Evolutionary conservation across 192 early-diverging fungal genomes (phyloP), one percentile per base, ranked within the genome.

Genomic region (Backusella psychrophila): DNA sequence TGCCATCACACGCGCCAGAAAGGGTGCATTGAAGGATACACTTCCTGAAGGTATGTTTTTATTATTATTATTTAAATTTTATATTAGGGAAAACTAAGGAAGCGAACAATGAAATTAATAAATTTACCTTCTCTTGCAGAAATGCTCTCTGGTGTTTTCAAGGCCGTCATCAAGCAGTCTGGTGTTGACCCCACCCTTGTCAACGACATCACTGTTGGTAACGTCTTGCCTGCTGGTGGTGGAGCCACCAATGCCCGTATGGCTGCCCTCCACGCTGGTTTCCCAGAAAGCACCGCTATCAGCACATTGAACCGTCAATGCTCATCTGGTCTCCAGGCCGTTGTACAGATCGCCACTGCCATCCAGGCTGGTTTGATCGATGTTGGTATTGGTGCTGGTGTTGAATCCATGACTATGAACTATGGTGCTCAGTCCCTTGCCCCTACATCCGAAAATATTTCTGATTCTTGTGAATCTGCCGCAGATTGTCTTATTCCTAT

Each of bases 11-110:
- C 93, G 94, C 74, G 96, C 93, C n/a, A 91, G 93, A 81, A 95
- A 94, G 86, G 97, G 97, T 68, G 90, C 85, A 23, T 96, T 98
- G 92, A 95, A 93, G 84, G 97, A 97, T 78, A 93, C 94, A 66
- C 91, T 94, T 29, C 91, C 93, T 52, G 87, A 88, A 76, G 90
- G 75, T 75, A 69, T 21, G 2, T 23, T 59, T 59, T 26, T 29
- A 9, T 26, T 59, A 9, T 26, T 59, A 21, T n/a, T 53, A 9
- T 53, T 53, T 29, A 11, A 56, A 53, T 39, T 39, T 39, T 39
- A 39, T 39, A 39, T 21, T 7, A 59, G 23, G 3, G 3, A 26
- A 59, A 9, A 12, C n/a, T 0, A 56, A 21, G n/a, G 3, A 63
- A 29, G 19, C 11, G 8, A 63, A 14, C 21, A 14, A 63, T 63